Evolutionary conservation across 371 early-diverging fungal species (phyloP).

Genomic region (Mucor racemosus): DNA sequence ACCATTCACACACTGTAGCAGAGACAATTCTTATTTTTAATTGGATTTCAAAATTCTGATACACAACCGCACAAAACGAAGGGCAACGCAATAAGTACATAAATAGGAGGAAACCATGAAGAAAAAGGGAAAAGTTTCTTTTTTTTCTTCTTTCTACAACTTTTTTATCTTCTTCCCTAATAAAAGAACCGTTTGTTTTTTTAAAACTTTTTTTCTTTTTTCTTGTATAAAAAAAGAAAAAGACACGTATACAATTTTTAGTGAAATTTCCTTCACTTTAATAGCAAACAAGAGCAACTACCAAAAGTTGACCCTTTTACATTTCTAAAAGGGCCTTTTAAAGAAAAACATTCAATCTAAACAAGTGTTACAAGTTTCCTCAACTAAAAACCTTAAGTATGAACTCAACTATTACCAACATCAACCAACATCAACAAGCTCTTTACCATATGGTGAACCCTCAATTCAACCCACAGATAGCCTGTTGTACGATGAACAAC

Average conservation of each 20-base stretch:
- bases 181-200: background rate
- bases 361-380: slow-evolving; percentile 13
- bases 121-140: background rate
- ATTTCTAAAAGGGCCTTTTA: slow-evolving; percentile 7
- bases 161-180: background rate
- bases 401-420: slow-evolving; percentile 6
- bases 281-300: slow-evolving; percentile 8
- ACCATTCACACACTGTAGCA: background rate
- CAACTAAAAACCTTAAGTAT: slow-evolving; percentile 12
- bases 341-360: slow-evolving; percentile 21
- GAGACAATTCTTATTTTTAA: background rate
- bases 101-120: background rate
- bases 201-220: background rate
- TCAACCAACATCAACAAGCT: background rate
- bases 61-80: background rate
- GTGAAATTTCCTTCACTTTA: background rate
- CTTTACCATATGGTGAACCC: background rate
- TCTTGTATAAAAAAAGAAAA: slow-evolving; percentile 3
- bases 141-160: background rate
- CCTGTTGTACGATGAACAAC: slow-evolving; percentile 1
- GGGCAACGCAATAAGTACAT: background rate
- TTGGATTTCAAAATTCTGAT: slow-evolving; percentile 5
- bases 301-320: slow-evolving; percentile 22
- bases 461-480: background rate
- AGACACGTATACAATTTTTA: background rate